A percentile compares a stretch with the other conserved stretches of the same genome.
These are phyloP conservation scores for Cryptococcus sp. DNA, from an alignment of 1,284 basidiomycete genomes.

Conservation along the genomic window DNA sequence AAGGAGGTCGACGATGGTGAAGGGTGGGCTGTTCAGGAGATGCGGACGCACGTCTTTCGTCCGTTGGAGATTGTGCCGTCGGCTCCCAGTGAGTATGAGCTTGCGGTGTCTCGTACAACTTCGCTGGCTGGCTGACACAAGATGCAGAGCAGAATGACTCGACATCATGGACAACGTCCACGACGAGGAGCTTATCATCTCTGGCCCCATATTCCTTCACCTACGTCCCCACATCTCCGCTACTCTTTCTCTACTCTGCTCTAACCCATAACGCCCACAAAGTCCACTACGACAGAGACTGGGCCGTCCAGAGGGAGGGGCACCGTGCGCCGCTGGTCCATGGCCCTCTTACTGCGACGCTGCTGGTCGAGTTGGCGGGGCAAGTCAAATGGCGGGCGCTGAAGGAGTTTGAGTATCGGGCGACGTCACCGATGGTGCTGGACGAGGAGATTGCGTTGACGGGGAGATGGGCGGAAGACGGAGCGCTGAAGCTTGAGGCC, in stretches of 20 bases:
- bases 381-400: constrained; percentile 39
- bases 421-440: constrained; percentile 68
- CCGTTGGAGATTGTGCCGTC: constrained; percentile 40
- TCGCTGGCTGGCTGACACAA: background rate
- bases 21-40: constrained; percentile 58
- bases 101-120: constrained; percentile 45
- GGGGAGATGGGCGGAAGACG: constrained; percentile 52
- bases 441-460: constrained; percentile 59
- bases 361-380: constrained; percentile 63
- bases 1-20: constrained; percentile 57
- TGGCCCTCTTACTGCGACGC: constrained; percentile 71
- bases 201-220: constrained; percentile 56
- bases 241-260: constrained; percentile 78
- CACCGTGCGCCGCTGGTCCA: constrained; percentile 75
- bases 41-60: constrained; percentile 72
- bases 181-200: background rate
- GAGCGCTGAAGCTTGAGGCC: constrained; percentile 55
- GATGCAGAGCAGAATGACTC: background rate
- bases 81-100: constrained; percentile 31
- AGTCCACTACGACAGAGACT: constrained; percentile 53
- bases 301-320: constrained; percentile 64
- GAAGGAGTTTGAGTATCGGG: constrained; percentile 65
- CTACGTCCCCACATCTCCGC: constrained; percentile 65
- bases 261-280: constrained; percentile 59
- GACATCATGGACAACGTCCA: background rate